Percentiles rank a stretch among this genome's conserved stretches.
Conservation (phyloP, 2,329 filamentous ascomycete species). For the Ophiostoma himal-ulmi region DNA sequence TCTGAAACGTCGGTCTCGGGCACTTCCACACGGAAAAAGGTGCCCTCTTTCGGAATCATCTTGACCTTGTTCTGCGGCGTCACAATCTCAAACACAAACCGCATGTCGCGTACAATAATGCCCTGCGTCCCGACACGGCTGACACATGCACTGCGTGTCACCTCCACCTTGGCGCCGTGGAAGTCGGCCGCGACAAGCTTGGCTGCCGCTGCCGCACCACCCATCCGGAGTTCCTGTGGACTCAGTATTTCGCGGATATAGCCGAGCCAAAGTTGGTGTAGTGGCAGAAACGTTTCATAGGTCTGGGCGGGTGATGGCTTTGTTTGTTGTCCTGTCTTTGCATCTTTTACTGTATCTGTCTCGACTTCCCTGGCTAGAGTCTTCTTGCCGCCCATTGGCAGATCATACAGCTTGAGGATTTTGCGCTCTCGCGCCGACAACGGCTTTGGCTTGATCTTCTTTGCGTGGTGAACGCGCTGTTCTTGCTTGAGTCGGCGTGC, state of each 20-base stretch:
- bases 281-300: slow-evolving; percentile 69
- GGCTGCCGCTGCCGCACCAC: slow-evolving; percentile 57
- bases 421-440: slow-evolving; percentile 77
- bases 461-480: slow-evolving; percentile 32
- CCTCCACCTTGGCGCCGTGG: slow-evolving; percentile 77
- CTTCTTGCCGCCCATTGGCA: slow-evolving; percentile 42
- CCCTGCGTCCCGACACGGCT: slow-evolving; percentile 77
- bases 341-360: not conserved
- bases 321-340: not conserved
- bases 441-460: slow-evolving; percentile 51
- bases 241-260: slow-evolving; percentile 82
- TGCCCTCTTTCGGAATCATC: slow-evolving; percentile 82
- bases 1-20: slow-evolving; percentile 29
- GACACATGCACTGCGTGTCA: slow-evolving; percentile 74
- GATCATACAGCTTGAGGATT: slow-evolving; percentile 63
- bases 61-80: slow-evolving; percentile 67
- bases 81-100: slow-evolving; percentile 78
- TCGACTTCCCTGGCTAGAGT: not conserved
- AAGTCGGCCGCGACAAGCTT: slow-evolving; percentile 83
- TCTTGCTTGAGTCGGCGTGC: slow-evolving; percentile 44
- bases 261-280: slow-evolving; percentile 73
- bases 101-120: slow-evolving; percentile 83
- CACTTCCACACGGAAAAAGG: slow-evolving; percentile 72
- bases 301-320: slow-evolving; percentile 47
- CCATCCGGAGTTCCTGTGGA: slow-evolving; percentile 45